Evolutionary conservation across 108 stramenopile genomes (phyloP).

Genomic region (Aurantiochytrium sp.): DNA sequence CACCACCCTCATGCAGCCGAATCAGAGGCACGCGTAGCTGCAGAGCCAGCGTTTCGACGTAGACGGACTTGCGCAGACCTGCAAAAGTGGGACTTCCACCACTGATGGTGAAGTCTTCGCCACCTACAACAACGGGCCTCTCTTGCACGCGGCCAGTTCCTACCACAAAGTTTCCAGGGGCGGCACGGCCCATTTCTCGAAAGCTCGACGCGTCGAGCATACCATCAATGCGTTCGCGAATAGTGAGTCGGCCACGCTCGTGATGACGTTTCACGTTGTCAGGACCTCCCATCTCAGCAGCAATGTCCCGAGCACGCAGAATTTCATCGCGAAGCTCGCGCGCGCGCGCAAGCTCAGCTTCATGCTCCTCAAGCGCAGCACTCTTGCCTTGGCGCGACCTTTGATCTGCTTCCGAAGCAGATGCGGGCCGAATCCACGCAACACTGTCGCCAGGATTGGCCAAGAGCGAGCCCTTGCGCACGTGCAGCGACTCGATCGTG

Average conservation of each 20-base stretch:
- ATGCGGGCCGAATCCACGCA: constrained; percentile 57
- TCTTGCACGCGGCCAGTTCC: constrained; percentile 49
- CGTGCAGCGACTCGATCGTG: constrained; percentile 60
- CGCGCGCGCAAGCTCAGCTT: not conserved
- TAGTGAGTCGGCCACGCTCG: constrained; percentile 29
- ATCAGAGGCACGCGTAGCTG: not conserved
- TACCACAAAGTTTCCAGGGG: constrained; percentile 47
- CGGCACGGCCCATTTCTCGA: constrained; percentile 44
- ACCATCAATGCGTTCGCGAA: constrained; percentile 34
- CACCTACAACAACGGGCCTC: constrained; percentile 48
- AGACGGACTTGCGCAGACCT: not conserved
- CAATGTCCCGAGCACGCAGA: not conserved
- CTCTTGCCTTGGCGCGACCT: not conserved
- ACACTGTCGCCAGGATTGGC: constrained; percentile 70
- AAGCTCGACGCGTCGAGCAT: not conserved
- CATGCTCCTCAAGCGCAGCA: not conserved
- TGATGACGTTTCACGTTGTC: not conserved
- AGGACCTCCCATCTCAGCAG: not conserved
- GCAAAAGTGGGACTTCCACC: not conserved
- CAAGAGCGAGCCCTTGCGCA: constrained; percentile 73
- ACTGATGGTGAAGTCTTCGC: not conserved
- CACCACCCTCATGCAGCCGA: not conserved
- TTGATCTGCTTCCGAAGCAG: not conserved
- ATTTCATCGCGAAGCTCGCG: not conserved
- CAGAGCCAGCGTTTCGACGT: not conserved